phyloP scores from a whole-genome alignment of 495 filamentous ascomycete species.

The Parmelia sp. region DNA sequence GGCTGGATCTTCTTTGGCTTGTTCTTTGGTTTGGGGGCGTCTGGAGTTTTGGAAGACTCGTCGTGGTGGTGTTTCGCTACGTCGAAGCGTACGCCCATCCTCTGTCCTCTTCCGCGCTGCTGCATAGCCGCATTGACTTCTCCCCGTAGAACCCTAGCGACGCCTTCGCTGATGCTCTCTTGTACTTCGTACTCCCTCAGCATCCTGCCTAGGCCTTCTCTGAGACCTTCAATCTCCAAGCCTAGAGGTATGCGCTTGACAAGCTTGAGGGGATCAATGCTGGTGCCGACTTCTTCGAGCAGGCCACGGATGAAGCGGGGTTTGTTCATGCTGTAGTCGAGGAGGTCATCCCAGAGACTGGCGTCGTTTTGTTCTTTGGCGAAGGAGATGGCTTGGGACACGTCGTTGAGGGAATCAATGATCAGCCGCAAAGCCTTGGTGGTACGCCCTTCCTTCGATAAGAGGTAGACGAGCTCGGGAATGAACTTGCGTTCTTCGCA shows the following conservation, averaged over 20 bases:
- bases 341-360: conserved; percentile 89
- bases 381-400: conserved; percentile 86
- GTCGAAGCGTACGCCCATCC: conserved; percentile 83
- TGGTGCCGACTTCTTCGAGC: conserved; percentile 86
- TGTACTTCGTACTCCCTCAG: conserved; percentile 93
- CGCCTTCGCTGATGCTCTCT: conserved; percentile 80
- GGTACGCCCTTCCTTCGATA: conserved; percentile 89
- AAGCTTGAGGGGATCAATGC: conserved; percentile 82
- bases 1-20: conserved; percentile 33
- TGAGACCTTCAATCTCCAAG: conserved; percentile 79
- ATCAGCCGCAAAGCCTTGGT: conserved; percentile 87
- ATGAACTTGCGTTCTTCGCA: conserved; percentile 76
- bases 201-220: conserved; percentile 76
- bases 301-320: conserved; percentile 88
- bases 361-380: conserved; percentile 86
- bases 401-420: conserved; percentile 78
- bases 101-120: conserved; percentile 65
- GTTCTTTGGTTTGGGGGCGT: conserved; percentile 23
- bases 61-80: conserved; percentile 35
- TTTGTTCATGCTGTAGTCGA: conserved; percentile 94
- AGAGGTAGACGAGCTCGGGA: conserved; percentile 84
- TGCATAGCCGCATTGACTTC: conserved; percentile 84
- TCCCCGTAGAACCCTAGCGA: conserved; percentile 74
- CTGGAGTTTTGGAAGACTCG: conserved; percentile 1
- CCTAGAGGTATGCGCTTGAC: conserved; percentile 88